Percentiles rank a stretch among this genome's conserved stretches.
phyloP scores from a whole-genome alignment of 192 early-diverging fungal genomes.

The Coemansia sp. region DNA sequence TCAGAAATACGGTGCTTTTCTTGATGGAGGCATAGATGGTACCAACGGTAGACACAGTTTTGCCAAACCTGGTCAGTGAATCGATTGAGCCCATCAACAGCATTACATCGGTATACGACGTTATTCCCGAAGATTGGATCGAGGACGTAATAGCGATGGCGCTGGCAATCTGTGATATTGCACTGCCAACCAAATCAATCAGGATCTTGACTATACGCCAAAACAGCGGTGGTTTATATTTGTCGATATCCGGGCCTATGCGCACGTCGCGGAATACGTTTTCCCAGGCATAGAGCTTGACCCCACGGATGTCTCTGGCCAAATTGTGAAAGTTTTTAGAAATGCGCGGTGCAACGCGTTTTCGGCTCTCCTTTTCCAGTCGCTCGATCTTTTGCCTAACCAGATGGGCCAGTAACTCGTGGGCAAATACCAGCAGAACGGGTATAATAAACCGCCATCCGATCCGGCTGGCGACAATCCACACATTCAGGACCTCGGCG shows the following conservation, averaged over 20 bases:
- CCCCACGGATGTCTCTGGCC: slow-evolving; percentile 56
- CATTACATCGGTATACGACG: slow-evolving; percentile 11
- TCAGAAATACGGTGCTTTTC: neutral
- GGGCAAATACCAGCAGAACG: slow-evolving; percentile 7
- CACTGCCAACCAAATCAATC: slow-evolving; percentile 26
- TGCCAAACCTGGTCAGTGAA: slow-evolving; percentile 15
- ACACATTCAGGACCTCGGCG: slow-evolving; percentile 6
- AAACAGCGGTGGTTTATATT: slow-evolving; percentile 16
- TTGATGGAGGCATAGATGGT: neutral
- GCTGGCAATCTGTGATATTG: slow-evolving; percentile 54
- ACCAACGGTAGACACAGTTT: neutral
- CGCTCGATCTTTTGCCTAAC: neutral
- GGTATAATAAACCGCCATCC: slow-evolving; percentile 35
- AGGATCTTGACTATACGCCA: slow-evolving; percentile 15
- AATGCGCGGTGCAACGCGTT: slow-evolving; percentile 1
- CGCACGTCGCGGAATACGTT: slow-evolving; percentile 14
- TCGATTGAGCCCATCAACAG: slow-evolving; percentile 21
- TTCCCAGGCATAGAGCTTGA: slow-evolving; percentile 69
- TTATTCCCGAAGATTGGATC: slow-evolving; percentile 25
- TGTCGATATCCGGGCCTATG: slow-evolving; percentile 1
- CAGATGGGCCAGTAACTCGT: slow-evolving; percentile 2
- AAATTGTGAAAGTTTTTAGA: neutral
- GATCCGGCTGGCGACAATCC: slow-evolving; percentile 24
- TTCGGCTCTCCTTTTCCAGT: neutral
- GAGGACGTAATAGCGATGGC: slow-evolving; percentile 59